Evolutionary conservation across 2,329 filamentous ascomycete genomes (phyloP).

Genomic region (Diaporthe batatas): DNA sequence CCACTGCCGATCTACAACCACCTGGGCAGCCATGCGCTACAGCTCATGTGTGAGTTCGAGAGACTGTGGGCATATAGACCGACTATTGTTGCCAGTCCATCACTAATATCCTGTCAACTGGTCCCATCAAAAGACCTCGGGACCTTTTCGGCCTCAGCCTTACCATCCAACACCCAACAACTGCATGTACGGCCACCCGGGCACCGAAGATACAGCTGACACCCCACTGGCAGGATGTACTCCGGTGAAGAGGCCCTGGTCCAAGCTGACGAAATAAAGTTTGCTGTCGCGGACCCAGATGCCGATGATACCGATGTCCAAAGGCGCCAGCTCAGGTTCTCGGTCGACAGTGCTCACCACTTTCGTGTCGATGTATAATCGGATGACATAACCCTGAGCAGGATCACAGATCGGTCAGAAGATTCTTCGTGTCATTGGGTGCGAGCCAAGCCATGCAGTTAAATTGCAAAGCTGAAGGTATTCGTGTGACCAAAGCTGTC

Average conservation of each 20-base stretch:
- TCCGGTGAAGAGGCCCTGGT: slow-evolving; percentile 2
- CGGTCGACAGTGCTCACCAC: neutral
- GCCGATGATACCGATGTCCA: slow-evolving; percentile 4
- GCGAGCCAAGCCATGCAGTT: slow-evolving; percentile 7
- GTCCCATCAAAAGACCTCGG: neutral
- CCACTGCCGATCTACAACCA: neutral
- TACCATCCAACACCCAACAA: neutral
- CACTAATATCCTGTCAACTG: neutral
- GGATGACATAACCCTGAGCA: neutral
- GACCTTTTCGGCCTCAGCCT: neutral
- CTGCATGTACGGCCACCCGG: slow-evolving; percentile 1
- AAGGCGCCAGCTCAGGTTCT: slow-evolving; percentile 6
- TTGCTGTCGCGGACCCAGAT: neutral
- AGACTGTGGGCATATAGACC: neutral
- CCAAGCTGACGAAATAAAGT: slow-evolving; percentile 29
- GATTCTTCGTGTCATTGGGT: neutral
- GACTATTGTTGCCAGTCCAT: neutral
- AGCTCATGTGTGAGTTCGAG: neutral
- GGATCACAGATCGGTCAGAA: slow-evolving; percentile 3
- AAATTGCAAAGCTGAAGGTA: slow-evolving; percentile 11
- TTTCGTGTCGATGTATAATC: neutral
- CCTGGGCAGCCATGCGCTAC: no score
- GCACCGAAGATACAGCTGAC: neutral
- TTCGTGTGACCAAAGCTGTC: slow-evolving; percentile 3
- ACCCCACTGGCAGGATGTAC: neutral